Conservation (phyloP, 202 grass and related monocot species). For the Alloteropsis angusta region DNA sequence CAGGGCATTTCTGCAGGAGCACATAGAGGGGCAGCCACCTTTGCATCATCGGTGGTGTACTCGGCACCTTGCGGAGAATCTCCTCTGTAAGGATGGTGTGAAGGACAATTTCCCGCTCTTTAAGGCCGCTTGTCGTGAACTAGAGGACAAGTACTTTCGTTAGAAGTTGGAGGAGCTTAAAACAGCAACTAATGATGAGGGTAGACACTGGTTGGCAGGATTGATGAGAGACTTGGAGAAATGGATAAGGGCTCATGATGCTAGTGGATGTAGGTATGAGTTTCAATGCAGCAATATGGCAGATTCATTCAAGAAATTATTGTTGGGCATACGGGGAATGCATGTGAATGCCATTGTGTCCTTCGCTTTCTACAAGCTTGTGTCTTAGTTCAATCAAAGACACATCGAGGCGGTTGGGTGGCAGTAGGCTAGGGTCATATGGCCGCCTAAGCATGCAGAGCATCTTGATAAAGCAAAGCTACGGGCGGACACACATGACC, state of each 20-base stretch:
- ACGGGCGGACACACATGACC: too few relatives aligned
- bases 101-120: background rate
- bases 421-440: too few relatives aligned
- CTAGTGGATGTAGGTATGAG: background rate
- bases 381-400: background rate
- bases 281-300: background rate
- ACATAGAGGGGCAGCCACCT: too few relatives aligned
- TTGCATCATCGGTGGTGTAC: background rate
- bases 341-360: background rate
- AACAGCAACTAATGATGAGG: background rate
- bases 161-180: background rate
- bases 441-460: too few relatives aligned
- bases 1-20: too few relatives aligned
- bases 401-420: too few relatives aligned
- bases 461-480: too few relatives aligned
- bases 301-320: background rate
- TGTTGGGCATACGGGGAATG: background rate
- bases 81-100: background rate
- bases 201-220: background rate
- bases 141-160: background rate
- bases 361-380: background rate
- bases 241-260: background rate
- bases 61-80: background rate
- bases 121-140: too few relatives aligned
- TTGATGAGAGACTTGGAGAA: background rate